Base-by-base conservation (phyloP, 2,329 filamentous ascomycete genomes). In the Fusarium metavorans region DNA sequence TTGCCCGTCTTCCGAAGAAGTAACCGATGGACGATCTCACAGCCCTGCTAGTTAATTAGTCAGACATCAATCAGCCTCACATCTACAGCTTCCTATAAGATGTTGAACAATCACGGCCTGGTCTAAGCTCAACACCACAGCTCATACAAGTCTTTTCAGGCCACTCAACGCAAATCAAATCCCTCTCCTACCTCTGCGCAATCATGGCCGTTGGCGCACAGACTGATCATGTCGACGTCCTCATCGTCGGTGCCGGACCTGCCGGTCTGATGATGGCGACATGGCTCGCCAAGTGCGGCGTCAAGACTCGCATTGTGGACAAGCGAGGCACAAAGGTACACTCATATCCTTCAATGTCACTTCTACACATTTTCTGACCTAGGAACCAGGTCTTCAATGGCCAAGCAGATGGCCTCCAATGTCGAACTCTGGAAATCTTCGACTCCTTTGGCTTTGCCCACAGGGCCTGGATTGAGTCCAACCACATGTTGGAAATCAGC, bases 371-470 rank as follows among this genome's bases (percentile, higher is more conserved):
- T 13, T 41, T n/a, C 13, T 34, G 14, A 32, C 27, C 6, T 9
- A 32, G 13, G 10, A 5, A 16, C 5, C 8, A 72, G 70, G 57
- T 72, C 45, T 72, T 73, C 58, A 61, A 61, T 5, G 84, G 85
- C 4, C 85, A 88, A 72, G 85, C 86, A 39, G 85, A 88, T 67
- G 85, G 86, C 10, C 80, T 83, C 10, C 90, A 93, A 81, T 89
- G 88, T 72, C 89, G 92, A 2, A 93, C 91, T 0, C 84, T 94
- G 5, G 91, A 95, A 80, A 93, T 94, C 8, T 90, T 94, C 67
- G 92, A 95, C 75, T 91, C 89, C 27, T 91, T 95, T 70, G 92
- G 90, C 0, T 89, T 95, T 64, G 90, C 85, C 3, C 88, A 93
- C 63, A 84, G 88, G 2, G 87, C 88, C 0, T 90, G 90, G 87